These are phyloP conservation scores for Paecilomyces variotii DNA, from an alignment of 2,329 filamentous ascomycete species.

Conservation along the genomic window DNA sequence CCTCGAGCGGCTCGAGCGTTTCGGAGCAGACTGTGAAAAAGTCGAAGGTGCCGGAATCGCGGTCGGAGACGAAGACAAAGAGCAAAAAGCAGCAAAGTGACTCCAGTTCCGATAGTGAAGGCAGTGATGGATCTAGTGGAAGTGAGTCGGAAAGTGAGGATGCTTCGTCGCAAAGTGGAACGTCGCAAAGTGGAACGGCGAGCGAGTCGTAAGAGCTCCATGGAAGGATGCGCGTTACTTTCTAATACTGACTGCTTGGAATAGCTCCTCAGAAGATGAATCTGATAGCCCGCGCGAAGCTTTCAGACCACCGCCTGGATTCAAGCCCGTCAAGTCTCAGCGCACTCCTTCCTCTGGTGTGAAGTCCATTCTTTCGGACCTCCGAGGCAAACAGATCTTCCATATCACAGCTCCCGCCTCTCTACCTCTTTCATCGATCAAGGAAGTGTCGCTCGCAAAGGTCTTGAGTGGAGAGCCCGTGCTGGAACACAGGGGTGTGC, in stretches of 20 bases:
- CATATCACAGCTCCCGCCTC: constrained; percentile 40
- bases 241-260: constrained; percentile 3
- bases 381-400: constrained; percentile 40
- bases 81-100: constrained; percentile 1
- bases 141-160: constrained; percentile 15
- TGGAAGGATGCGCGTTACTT: not conserved
- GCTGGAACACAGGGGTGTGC: constrained; percentile 33
- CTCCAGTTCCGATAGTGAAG: constrained; percentile 12
- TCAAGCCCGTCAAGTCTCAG: constrained; percentile 29
- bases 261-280: constrained; percentile 4
- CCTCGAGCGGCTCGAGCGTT: constrained; percentile 18
- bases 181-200: constrained; percentile 9
- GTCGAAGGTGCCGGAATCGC: constrained; percentile 9
- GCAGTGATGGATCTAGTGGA: constrained; percentile 11
- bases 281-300: constrained; percentile 22
- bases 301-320: constrained; percentile 37
- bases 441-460: constrained; percentile 36
- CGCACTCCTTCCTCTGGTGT: constrained; percentile 22
- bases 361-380: constrained; percentile 28
- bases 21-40: constrained; percentile 17
- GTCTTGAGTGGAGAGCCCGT: constrained; percentile 34
- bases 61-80: constrained; percentile 7
- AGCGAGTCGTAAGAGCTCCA: not conserved
- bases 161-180: constrained; percentile 5
- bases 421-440: constrained; percentile 37